These are phyloP conservation scores for Phytophthora agathidicida DNA, from an alignment of 352 stramenopile species.

Conservation along the genomic window DNA sequence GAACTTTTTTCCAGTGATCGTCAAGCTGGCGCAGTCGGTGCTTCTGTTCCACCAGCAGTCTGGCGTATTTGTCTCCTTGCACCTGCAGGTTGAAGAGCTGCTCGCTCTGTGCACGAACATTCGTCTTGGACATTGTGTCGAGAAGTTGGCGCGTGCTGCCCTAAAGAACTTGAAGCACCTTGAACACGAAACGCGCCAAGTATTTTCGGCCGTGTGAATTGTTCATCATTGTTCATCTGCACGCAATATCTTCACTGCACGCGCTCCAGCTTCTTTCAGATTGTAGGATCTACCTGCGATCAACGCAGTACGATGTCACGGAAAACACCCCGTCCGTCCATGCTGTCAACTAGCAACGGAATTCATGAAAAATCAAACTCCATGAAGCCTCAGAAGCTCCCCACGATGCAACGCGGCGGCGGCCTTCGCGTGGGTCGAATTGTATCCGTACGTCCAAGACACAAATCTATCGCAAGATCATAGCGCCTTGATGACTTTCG, in stretches of 20 bases:
- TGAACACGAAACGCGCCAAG: constrained; percentile 24
- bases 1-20: constrained; percentile 68
- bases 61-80: constrained; percentile 80
- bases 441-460: constrained; percentile 45
- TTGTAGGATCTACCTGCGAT: no score
- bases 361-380: constrained; percentile 7
- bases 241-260: no score
- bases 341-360: constrained; percentile 3
- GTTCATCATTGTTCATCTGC: neutral
- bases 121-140: constrained; percentile 59
- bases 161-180: constrained; percentile 4
- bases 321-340: constrained; percentile 20
- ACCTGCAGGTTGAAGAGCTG: constrained; percentile 86
- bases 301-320: constrained; percentile 18
- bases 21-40: constrained; percentile 72
- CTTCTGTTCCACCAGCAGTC: constrained; percentile 74
- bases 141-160: no score
- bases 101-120: constrained; percentile 72
- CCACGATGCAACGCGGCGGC: constrained; percentile 34
- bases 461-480: neutral
- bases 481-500: neutral
- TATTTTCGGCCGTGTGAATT: constrained; percentile 28
- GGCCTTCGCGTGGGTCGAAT: constrained; percentile 59
- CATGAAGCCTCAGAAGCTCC: constrained; percentile 27
- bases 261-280: no score